These are phyloP conservation scores for Quercus gilva DNA, from an alignment of 306 rosid species.

Conservation along the genomic window DNA sequence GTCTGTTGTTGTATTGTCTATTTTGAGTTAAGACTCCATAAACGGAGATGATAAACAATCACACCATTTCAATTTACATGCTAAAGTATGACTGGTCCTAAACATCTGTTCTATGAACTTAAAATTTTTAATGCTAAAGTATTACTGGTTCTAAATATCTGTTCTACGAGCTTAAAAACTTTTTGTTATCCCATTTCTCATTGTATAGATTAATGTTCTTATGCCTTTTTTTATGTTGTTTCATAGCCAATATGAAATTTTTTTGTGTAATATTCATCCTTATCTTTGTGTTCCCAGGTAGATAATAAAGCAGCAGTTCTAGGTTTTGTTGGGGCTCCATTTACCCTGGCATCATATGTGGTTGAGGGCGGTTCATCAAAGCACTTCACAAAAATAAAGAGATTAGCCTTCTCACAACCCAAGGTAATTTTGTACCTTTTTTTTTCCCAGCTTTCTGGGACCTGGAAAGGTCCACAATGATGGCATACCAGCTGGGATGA, in stretches of 20 bases:
- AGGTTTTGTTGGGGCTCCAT: constrained; percentile 98
- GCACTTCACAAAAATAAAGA: constrained; percentile 86
- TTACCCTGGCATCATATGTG: constrained; percentile 92
- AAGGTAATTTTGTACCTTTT: constrained; percentile 35
- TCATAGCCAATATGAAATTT: neutral
- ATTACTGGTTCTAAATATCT: neutral
- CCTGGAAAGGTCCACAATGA: neutral
- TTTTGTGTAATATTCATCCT: neutral
- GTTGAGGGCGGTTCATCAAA: constrained; percentile 99
- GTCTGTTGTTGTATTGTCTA: neutral
- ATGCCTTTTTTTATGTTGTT: neutral
- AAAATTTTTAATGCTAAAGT: neutral
- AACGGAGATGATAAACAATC: neutral
- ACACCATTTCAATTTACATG: neutral
- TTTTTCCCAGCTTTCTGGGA: neutral
- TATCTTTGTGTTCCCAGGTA: constrained; percentile 53
- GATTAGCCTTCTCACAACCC: constrained; percentile 83
- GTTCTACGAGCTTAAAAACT: neutral
- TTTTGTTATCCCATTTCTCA: neutral
- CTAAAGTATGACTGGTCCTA: neutral
- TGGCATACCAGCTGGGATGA: neutral
- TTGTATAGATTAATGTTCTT: neutral
- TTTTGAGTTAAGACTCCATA: neutral
- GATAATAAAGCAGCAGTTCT: constrained; percentile 86
- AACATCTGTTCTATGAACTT: neutral